These are phyloP conservation scores for Posidonia oceanica DNA, from an alignment of 116 monocot genomes.

Conservation along the genomic window DNA sequence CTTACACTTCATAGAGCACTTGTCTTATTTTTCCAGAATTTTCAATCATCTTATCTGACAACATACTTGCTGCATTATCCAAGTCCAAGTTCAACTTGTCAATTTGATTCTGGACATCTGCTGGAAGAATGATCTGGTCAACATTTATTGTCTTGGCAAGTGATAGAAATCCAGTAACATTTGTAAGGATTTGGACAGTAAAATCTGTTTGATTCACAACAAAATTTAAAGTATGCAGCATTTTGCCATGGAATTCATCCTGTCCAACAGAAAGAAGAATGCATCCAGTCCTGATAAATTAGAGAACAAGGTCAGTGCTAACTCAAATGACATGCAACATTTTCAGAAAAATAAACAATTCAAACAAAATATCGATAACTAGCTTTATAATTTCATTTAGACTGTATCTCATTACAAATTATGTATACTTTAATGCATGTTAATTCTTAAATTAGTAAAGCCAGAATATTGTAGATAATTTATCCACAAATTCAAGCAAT, in stretches of 20 bases:
- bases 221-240: slow-evolving; percentile 52
- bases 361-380: too few species aligned
- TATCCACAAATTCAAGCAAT: too few species aligned
- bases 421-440: too few species aligned
- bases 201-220: slow-evolving; percentile 86
- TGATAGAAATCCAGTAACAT: slow-evolving; percentile 70
- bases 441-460: too few species aligned
- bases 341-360: too few species aligned
- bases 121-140: slow-evolving; percentile 55
- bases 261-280: slow-evolving; percentile 71
- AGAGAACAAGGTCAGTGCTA: not conserved
- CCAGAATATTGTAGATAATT: too few species aligned
- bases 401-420: too few species aligned
- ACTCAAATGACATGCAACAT: not conserved
- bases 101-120: slow-evolving; percentile 51
- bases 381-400: too few species aligned
- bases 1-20: slow-evolving; percentile 51
- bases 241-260: slow-evolving; percentile 62
- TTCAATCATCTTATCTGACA: slow-evolving; percentile 59
- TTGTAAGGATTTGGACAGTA: slow-evolving; percentile 63
- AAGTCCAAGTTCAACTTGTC: slow-evolving; percentile 57
- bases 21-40: slow-evolving; percentile 48
- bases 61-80: slow-evolving; percentile 30
- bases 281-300: slow-evolving; percentile 50
- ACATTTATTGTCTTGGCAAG: slow-evolving; percentile 66